These are phyloP conservation scores for Lyophyllum decastes DNA, from an alignment of 768 basidiomycete species.

Conservation along the genomic window DNA sequence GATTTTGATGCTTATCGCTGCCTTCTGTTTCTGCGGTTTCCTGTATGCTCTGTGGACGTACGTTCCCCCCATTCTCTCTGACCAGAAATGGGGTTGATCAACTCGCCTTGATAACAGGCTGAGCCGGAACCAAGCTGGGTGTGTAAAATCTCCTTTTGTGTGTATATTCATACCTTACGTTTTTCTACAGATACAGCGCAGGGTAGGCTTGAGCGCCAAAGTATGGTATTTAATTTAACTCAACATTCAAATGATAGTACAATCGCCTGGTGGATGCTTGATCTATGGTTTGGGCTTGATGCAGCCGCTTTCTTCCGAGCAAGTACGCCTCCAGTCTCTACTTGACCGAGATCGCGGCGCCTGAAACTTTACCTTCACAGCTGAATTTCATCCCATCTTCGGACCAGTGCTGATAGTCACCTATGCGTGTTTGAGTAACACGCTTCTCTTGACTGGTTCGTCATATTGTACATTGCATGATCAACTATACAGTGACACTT, in stretches of 20 bases:
- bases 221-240: not conserved
- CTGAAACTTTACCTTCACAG: constrained; percentile 28
- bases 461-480: not conserved
- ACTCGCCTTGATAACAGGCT: constrained; percentile 42
- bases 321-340: constrained; percentile 46
- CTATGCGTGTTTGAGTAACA: constrained; percentile 92
- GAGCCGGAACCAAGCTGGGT: constrained; percentile 62
- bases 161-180: not conserved
- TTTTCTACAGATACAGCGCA: constrained; percentile 25
- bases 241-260: constrained; percentile 17
- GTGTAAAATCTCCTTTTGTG: constrained; percentile 18
- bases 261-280: constrained; percentile 97
- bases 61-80: constrained; percentile 31
- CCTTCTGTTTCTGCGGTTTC: constrained; percentile 91
- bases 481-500: not conserved
- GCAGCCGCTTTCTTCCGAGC: constrained; percentile 85
- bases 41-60: constrained; percentile 93
- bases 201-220: constrained; percentile 23
- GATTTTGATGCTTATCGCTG: constrained; percentile 80
- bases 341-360: not conserved
- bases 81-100: constrained; percentile 1
- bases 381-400: constrained; percentile 80
- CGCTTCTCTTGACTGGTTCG: constrained; percentile 82
- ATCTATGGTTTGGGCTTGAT: constrained; percentile 94
- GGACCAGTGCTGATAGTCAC: constrained; percentile 91